phyloP scores from a whole-genome alignment of 805 yeast species.

The Candida golubevii region DNA sequence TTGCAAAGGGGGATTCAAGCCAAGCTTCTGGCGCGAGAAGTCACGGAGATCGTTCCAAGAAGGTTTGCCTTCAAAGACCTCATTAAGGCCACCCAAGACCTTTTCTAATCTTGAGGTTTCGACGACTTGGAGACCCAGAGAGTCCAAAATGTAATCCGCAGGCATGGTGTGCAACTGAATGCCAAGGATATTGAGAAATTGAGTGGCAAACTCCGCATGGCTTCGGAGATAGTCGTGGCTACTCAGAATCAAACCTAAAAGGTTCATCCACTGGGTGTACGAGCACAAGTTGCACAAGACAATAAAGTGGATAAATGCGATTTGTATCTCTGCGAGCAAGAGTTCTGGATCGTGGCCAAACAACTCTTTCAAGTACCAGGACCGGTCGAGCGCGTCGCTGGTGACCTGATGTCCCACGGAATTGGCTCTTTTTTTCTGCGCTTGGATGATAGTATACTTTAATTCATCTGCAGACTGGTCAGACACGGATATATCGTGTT shows the following conservation, averaged over 20 bases:
- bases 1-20: not conserved
- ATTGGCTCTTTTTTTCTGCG: slow-evolving; percentile 30
- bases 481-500: slow-evolving; percentile 14
- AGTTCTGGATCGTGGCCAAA: slow-evolving; percentile 25
- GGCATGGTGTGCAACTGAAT: slow-evolving; percentile 41
- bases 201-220: slow-evolving; percentile 22
- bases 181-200: slow-evolving; percentile 28
- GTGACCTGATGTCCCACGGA: slow-evolving; percentile 37
- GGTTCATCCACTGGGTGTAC: slow-evolving; percentile 57
- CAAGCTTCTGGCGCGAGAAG: slow-evolving; percentile 6
- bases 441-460: slow-evolving; percentile 39
- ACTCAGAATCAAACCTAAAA: slow-evolving; percentile 42
- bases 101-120: slow-evolving; percentile 16
- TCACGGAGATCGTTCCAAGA: slow-evolving; percentile 17
- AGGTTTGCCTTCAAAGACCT: slow-evolving; percentile 5
- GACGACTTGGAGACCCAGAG: slow-evolving; percentile 15
- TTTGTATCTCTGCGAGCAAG: slow-evolving; percentile 51
- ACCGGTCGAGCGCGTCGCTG: slow-evolving; percentile 51
- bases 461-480: slow-evolving; percentile 34
- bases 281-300: slow-evolving; percentile 62
- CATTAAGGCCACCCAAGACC: slow-evolving; percentile 21
- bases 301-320: slow-evolving; percentile 45
- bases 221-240: slow-evolving; percentile 20
- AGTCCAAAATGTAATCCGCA: slow-evolving; percentile 32
- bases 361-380: slow-evolving; percentile 50